Evolutionary conservation across 2,329 filamentous ascomycete species (phyloP), one percentile per base, ranked within the genome.

Genomic region (Hymenoscyphus fructigenus): DNA sequence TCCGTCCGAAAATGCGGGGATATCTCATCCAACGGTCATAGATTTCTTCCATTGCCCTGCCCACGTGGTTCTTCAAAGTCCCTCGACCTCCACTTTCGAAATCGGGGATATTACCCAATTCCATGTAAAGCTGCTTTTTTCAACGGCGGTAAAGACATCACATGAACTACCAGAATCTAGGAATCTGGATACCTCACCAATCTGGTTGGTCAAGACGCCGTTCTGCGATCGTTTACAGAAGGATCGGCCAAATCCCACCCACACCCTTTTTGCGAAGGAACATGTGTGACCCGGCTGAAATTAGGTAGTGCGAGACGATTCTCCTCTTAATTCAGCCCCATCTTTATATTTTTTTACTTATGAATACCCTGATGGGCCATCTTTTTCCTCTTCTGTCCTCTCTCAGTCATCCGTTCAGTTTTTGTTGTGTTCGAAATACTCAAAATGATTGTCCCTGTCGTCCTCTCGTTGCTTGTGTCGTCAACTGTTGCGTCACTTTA

Each of bases 401-500:
- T n/a, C 23, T 23, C 36, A 5, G 12, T 17, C 44, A 20, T 12
- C 23, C 36, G 55, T 63, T 38, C 1, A 12, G 14, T 57, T 55
- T 23, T 26, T 62, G 23, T n/a, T 53, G 47, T 7, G 9, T 57
- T 20, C 14, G 20, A 1, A 14, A 26, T 17, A 23, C 47, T 53
- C 57, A 57, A 20, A 20, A 71, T 72, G 70, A 14, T 65, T 60
- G 32, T 56, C 38, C 28, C 55, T 32, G 5, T 65, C 14, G 29
- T 68, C n/a, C n/a, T 66, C 12, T 60, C 65, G 12, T 32, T 65
- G 17, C 55, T 68, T 4, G 26, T 69, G 6, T 62, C 66, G 38
- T 50, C 62, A 12, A 62, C 53, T 20, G 38, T 63, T 41, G 63
- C 58, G 4, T 65, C 63, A 26, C 36, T 53, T 17, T 80, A 80